Percentiles rank a stretch among this genome's conserved stretches.
phyloP scores from a whole-genome alignment of 306 rosid genomes.

The Fragaria ananassa region DNA sequence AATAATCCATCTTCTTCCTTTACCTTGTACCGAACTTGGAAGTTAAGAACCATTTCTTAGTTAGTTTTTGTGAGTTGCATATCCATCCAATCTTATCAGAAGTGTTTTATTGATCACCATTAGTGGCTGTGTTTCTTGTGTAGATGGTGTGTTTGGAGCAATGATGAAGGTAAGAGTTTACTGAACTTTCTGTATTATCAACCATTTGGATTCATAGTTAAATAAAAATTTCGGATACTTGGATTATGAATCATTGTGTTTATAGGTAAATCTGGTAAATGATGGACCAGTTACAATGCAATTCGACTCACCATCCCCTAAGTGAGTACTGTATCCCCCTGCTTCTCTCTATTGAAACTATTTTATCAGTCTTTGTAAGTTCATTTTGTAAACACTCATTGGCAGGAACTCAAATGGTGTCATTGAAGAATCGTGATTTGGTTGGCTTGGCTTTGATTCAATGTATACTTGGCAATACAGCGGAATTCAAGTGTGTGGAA shows the following conservation, averaged over 20 bases:
- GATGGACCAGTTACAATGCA: conserved; percentile 98
- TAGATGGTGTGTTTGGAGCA: conserved; percentile 96
- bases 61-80: background rate
- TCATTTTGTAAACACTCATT: background rate
- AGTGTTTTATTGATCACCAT: background rate
- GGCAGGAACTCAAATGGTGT: conserved; percentile 24
- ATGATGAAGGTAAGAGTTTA: conserved; percentile 70
- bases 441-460: background rate
- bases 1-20: background rate
- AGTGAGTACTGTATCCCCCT: conserved; percentile 42
- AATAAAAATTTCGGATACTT: conserved; percentile 13
- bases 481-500: background rate
- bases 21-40: background rate
- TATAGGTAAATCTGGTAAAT: conserved; percentile 76
- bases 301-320: conserved; percentile 72
- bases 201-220: background rate
- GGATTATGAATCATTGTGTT: conserved; percentile 15
- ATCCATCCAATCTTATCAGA: background rate
- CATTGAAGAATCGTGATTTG: conserved; percentile 14
- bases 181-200: conserved; percentile 7
- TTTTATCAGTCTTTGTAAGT: background rate
- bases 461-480: background rate
- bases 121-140: background rate
- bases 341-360: background rate
- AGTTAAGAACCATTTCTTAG: background rate